phyloP scores from a whole-genome alignment of 768 basidiomycete species.

The Imleria badia region DNA sequence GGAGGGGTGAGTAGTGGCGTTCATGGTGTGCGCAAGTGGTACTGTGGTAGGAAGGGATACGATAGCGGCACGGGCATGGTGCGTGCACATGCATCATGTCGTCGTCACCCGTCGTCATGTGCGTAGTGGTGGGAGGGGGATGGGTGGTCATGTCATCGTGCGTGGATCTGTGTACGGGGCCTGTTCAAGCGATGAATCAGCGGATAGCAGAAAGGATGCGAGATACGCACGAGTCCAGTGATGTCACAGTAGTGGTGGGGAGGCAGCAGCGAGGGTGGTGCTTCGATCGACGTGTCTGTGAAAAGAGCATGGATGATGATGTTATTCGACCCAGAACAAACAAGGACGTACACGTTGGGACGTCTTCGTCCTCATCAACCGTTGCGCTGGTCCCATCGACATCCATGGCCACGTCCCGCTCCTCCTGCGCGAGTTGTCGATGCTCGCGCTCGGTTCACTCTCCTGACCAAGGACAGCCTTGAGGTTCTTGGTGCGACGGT shows the following conservation, averaged over 20 bases:
- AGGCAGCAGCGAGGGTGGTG: conserved; percentile 78
- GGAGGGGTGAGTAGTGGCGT: no score
- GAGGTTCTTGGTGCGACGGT: conserved; percentile 73
- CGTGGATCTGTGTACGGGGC: no score
- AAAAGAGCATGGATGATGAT: not conserved
- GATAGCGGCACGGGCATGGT: no score
- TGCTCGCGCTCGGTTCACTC: conserved; percentile 62
- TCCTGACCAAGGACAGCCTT: conserved; percentile 79
- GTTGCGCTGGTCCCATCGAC: conserved; percentile 41
- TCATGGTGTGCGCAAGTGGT: no score
- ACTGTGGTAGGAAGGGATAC: no score
- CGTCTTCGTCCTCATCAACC: conserved; percentile 57
- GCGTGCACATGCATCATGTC: no score
- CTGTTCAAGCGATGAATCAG: no score
- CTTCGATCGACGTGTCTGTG: conserved; percentile 77
- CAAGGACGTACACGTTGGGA: conserved; percentile 64
- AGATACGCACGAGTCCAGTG: conserved; percentile 61
- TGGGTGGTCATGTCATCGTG: no score
- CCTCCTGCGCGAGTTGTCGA: conserved; percentile 48
- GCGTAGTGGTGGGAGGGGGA: no score
- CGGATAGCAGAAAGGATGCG: not conserved
- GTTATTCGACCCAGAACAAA: not conserved
- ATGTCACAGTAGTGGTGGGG: conserved; percentile 82
- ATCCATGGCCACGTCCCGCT: conserved; percentile 48
- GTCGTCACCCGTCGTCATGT: no score